These are phyloP conservation scores for Pseudocercospora fuligena DNA, from an alignment of 2,329 filamentous ascomycete species.

Conservation along the genomic window DNA sequence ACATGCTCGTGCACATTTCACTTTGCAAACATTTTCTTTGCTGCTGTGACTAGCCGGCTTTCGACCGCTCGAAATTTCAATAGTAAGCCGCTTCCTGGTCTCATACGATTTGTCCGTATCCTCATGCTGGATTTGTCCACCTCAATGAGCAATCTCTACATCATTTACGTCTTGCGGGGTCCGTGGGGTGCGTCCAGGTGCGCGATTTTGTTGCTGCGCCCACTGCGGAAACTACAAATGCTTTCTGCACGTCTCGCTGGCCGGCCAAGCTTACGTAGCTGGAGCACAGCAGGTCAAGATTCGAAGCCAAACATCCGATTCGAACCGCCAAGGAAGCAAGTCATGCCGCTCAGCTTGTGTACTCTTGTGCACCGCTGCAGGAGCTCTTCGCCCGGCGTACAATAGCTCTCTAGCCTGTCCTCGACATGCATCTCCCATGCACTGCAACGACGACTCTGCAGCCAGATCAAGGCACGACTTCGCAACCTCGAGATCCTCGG, in stretches of 20 bases:
- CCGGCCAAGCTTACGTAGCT: background rate
- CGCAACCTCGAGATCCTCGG: constrained; percentile 5
- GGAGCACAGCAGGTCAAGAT: background rate
- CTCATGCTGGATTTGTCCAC: background rate
- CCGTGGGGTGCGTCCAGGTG: background rate
- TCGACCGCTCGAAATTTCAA: background rate
- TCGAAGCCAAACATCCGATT: constrained; percentile 6
- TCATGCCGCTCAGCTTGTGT: background rate
- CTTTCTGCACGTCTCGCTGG: constrained; percentile 4
- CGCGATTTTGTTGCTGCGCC: constrained; percentile 8
- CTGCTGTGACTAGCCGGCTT: background rate
- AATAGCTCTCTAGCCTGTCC: constrained; percentile 1
- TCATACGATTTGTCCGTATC: background rate
- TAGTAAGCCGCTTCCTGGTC: background rate
- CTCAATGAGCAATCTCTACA: background rate
- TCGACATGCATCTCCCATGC: constrained; percentile 3
- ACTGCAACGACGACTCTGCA: background rate
- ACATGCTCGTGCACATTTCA: background rate
- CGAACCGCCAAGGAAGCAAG: background rate
- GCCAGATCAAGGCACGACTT: background rate
- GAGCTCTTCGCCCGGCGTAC: constrained; percentile 1
- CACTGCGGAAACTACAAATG: constrained; percentile 1
- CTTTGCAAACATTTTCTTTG: background rate
- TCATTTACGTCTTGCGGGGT: background rate
- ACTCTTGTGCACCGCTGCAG: background rate